phyloP scores from a whole-genome alignment of 2,329 filamentous ascomycete species.

The Clarireedia hainanense region DNA sequence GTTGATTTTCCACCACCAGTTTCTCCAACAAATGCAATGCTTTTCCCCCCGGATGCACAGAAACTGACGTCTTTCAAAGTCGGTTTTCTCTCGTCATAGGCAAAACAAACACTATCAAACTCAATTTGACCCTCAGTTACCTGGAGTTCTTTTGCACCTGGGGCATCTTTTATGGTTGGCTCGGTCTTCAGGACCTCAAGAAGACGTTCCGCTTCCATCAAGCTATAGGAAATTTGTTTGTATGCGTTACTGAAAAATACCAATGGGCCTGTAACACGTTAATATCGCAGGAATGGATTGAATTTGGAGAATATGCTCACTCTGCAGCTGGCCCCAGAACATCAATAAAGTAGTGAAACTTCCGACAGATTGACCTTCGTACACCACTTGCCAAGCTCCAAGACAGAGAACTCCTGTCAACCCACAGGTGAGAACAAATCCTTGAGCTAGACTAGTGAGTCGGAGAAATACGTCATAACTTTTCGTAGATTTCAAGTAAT shows the following conservation, averaged over 20 bases:
- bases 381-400: slow-evolving; percentile 24
- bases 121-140: slow-evolving; percentile 32
- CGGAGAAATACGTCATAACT: slow-evolving; percentile 30
- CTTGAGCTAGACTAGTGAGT: slow-evolving; percentile 43
- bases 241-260: slow-evolving; percentile 35
- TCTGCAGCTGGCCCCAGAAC: slow-evolving; percentile 51
- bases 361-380: slow-evolving; percentile 43
- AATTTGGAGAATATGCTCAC: slow-evolving; percentile 20
- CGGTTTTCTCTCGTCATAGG: slow-evolving; percentile 29
- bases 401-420: slow-evolving; percentile 35
- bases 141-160: slow-evolving; percentile 37
- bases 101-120: slow-evolving; percentile 31
- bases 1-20: slow-evolving; percentile 39
- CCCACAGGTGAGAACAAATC: slow-evolving; percentile 42
- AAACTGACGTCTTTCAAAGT: slow-evolving; percentile 31
- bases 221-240: slow-evolving; percentile 42
- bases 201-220: slow-evolving; percentile 59
- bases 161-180: slow-evolving; percentile 43
- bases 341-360: slow-evolving; percentile 57
- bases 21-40: slow-evolving; percentile 39
- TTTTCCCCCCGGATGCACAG: slow-evolving; percentile 30
- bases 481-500: slow-evolving; percentile 31
- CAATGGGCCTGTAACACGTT: slow-evolving; percentile 24
- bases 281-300: slow-evolving; percentile 16
- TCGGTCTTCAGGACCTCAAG: slow-evolving; percentile 49